A percentile compares a stretch with the other conserved stretches of the same genome.
Evolutionary conservation across 257 asterid genomes (phyloP).

Genomic region (Handroanthus guayacan): DNA sequence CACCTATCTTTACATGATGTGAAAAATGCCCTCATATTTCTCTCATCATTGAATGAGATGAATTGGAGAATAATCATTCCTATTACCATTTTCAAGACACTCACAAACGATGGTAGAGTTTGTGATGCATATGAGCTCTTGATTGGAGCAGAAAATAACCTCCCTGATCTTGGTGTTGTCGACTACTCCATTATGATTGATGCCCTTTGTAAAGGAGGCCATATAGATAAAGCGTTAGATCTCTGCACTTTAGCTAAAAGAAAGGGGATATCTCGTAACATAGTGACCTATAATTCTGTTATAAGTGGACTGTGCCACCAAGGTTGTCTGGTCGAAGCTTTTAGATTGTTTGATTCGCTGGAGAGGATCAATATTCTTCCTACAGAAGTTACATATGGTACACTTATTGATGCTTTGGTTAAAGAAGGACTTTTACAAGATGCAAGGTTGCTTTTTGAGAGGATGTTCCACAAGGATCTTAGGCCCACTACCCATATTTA

Average conservation of each 20-base stretch:
- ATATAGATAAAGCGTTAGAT: slow-evolving; percentile 62
- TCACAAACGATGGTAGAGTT: slow-evolving; percentile 53
- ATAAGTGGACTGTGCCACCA: slow-evolving; percentile 79
- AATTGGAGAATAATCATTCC: slow-evolving; percentile 46
- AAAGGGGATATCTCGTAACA: slow-evolving; percentile 60
- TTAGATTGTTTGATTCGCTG: slow-evolving; percentile 81
- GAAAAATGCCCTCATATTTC: slow-evolving; percentile 55
- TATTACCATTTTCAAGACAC: slow-evolving; percentile 49
- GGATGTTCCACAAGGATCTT: slow-evolving; percentile 61
- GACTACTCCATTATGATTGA: slow-evolving; percentile 66
- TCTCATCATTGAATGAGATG: slow-evolving; percentile 48
- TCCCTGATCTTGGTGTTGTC: slow-evolving; percentile 55
- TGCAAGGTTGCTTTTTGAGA: slow-evolving; percentile 68
- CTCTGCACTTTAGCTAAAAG: slow-evolving; percentile 61
- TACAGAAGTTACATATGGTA: slow-evolving; percentile 78
- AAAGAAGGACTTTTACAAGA: slow-evolving; percentile 73
- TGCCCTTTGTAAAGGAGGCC: slow-evolving; percentile 72
- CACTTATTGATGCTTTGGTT: slow-evolving; percentile 75
- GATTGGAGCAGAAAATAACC: slow-evolving; percentile 53
- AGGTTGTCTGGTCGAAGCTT: slow-evolving; percentile 85
- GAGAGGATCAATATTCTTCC: slow-evolving; percentile 60
- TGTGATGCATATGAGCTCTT: slow-evolving; percentile 76
- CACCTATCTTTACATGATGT: slow-evolving; percentile 63
- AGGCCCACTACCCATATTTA: slow-evolving; percentile 62
- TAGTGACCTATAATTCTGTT: slow-evolving; percentile 69